These are phyloP conservation scores for Orbilia javanica DNA, from an alignment of 2,329 filamentous ascomycete genomes.

Conservation along the genomic window DNA sequence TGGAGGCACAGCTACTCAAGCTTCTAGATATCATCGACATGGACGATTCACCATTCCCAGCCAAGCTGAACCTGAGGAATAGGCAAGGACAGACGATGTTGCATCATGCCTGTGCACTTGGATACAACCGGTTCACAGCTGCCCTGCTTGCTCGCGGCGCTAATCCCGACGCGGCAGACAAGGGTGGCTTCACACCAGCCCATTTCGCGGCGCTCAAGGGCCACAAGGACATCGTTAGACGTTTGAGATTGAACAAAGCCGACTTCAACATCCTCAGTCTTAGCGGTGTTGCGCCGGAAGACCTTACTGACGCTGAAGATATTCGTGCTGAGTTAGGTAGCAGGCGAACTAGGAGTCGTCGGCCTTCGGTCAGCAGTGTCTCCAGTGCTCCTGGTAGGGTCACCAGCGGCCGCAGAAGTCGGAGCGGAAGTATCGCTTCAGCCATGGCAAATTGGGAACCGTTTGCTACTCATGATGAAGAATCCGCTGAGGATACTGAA, in stretches of 20 bases:
- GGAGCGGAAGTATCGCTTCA: slow-evolving; percentile 67
- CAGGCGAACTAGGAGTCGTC: slow-evolving; percentile 69
- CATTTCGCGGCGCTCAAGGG: slow-evolving; percentile 84
- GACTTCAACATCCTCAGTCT: slow-evolving; percentile 78
- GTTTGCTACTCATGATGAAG: slow-evolving; percentile 65
- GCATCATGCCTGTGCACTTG: slow-evolving; percentile 81
- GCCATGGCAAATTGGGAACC: slow-evolving; percentile 61
- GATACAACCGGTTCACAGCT: slow-evolving; percentile 80
- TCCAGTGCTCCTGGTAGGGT: slow-evolving; percentile 67
- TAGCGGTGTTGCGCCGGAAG: slow-evolving; percentile 77
- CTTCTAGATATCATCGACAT: slow-evolving; percentile 83
- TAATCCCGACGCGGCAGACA: slow-evolving; percentile 79
- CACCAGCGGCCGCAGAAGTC: slow-evolving; percentile 66
- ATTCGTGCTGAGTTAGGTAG: slow-evolving; percentile 72
- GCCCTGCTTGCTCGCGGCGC: slow-evolving; percentile 83
- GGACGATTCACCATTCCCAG: slow-evolving; percentile 77
- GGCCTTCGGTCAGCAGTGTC: slow-evolving; percentile 77
- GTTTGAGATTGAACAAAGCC: slow-evolving; percentile 79
- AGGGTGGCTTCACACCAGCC: slow-evolving; percentile 83
- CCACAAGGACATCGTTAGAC: slow-evolving; percentile 80
- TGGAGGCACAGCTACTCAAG: slow-evolving; percentile 78
- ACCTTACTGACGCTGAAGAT: slow-evolving; percentile 76
- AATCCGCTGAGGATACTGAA: slow-evolving; percentile 65
- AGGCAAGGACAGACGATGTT: slow-evolving; percentile 83
- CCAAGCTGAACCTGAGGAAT: slow-evolving; percentile 75